Evolutionary conservation across 75 land plant genomes (phyloP), one percentile per base, ranked within the genome.

Genomic region (Larix kaempferi): DNA sequence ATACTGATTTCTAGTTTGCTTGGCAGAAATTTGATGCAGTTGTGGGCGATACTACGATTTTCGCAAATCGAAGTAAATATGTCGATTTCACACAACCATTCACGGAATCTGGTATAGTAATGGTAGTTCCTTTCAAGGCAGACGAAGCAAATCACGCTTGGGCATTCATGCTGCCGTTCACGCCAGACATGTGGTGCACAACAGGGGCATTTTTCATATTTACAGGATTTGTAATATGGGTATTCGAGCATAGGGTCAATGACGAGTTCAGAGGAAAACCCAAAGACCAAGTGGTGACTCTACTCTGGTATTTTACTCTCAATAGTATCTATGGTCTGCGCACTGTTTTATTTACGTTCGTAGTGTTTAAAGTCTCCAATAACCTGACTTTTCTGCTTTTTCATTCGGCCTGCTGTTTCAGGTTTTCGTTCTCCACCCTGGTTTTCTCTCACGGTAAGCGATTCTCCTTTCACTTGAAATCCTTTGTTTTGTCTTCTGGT

Each of bases 81-180:
- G 95, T 95, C 21, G 98, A 95, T 71, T 95, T 95, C 80, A 89
- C 95, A 26, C 80, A 89, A n/a, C 95, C 98, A 0, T 95, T 83
- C 76, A 88, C 88, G 0, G 88, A 95, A 26, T 89, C 94, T 0
- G 92, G 92, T 0, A 76, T 93, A 60, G 82, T 78, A 56, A 88
- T 91, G 74, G 80, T 87, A 2, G 97, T 91, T 57, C 94, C 97
- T 1, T 15, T 85, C 16, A 82, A 63, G 35, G 59, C 58, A 15
- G 76, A 67, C 6, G 64, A 77, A 5, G 63, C 52, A n/a, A 84
- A 83, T 63, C 81, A 74, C 22, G 73, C 80, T 3, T 88, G 88
- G 90, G 79, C 85, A 6, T 91, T 91, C 78, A 21, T 91, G 74
- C 81, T 71, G 76, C 92, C 92, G 0, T 73, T 88, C n/a, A 84